Percentiles rank a stretch among this genome's conserved stretches.
phyloP scores from a whole-genome alignment of 1,284 basidiomycete species.

The Ceratobasidium theobromae region DNA sequence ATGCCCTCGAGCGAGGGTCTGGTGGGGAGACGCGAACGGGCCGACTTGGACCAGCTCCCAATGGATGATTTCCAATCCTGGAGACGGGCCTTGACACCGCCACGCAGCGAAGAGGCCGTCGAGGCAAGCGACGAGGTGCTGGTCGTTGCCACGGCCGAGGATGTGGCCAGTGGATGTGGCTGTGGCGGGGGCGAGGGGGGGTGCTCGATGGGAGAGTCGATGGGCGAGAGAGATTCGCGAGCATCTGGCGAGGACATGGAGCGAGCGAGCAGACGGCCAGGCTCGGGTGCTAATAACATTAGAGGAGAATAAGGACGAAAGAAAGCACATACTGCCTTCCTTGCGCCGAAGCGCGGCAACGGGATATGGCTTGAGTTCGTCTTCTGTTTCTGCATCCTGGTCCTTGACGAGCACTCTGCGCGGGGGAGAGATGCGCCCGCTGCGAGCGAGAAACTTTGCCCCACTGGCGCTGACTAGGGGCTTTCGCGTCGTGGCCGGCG shows the following conservation, averaged over 20 bases:
- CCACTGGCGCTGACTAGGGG: conserved; percentile 20
- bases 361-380: neutral
- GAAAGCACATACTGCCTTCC: conserved; percentile 4
- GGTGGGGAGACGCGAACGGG: neutral
- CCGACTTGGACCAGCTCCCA: conserved; percentile 15
- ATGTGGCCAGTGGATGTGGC: conserved; percentile 1
- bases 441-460: no score
- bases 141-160: neutral
- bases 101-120: neutral
- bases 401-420: conserved; percentile 17
- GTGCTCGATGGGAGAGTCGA: neutral
- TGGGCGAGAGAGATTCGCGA: neutral
- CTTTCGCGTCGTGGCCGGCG: conserved; percentile 8
- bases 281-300: conserved; percentile 21
- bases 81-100: conserved; percentile 20
- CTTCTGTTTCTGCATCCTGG: neutral
- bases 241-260: conserved; percentile 11
- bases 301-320: neutral
- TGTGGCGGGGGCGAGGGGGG: conserved; percentile 10
- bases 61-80: conserved; percentile 21
- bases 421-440: conserved; percentile 13
- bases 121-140: conserved; percentile 24
- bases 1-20: conserved; percentile 9
- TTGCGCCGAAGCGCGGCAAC: conserved; percentile 8
- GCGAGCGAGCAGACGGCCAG: conserved; percentile 1